These are phyloP conservation scores for Ophiostoma australiae DNA, from an alignment of 2,329 filamentous ascomycete genomes.

Conservation along the genomic window DNA sequence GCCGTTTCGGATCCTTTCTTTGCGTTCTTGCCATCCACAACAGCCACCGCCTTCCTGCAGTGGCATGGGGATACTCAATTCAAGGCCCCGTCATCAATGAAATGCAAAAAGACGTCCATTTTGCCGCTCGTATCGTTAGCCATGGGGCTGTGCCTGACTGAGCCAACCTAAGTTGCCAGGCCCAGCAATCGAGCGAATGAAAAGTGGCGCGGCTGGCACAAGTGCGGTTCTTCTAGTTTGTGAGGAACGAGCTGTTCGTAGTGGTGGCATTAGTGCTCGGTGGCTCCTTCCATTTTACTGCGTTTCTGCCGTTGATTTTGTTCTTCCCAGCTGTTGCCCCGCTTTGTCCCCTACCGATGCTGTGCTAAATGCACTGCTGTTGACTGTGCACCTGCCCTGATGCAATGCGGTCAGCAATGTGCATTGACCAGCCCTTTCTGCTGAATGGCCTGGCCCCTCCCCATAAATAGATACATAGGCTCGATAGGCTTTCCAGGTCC, in stretches of 20 bases:
- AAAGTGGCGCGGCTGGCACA: neutral
- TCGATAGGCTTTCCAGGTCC: neutral
- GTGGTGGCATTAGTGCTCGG: neutral
- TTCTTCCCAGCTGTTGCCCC: neutral
- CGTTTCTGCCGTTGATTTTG: neutral
- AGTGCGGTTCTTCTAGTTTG: neutral
- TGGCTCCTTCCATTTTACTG: neutral
- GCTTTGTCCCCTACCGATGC: neutral
- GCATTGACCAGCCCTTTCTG: neutral
- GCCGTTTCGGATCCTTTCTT: neutral
- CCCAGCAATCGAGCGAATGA: slow-evolving; percentile 1
- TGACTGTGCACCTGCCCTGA: neutral
- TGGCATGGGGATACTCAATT: neutral
- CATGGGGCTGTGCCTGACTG: slow-evolving; percentile 2
- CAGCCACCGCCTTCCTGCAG: neutral
- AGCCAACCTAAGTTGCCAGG: neutral
- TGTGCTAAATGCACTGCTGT: neutral
- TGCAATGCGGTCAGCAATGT: slow-evolving; percentile 4
- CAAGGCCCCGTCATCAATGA: neutral
- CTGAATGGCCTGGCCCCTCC: neutral
- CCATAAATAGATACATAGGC: neutral
- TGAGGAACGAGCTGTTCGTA: neutral
- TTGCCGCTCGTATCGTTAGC: neutral
- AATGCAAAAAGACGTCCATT: neutral
- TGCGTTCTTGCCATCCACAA: neutral